A percentile compares a stretch with the other conserved stretches of the same genome.
Conservation (phyloP, 495 filamentous ascomycete genomes). For the Penicillium silybi region DNA sequence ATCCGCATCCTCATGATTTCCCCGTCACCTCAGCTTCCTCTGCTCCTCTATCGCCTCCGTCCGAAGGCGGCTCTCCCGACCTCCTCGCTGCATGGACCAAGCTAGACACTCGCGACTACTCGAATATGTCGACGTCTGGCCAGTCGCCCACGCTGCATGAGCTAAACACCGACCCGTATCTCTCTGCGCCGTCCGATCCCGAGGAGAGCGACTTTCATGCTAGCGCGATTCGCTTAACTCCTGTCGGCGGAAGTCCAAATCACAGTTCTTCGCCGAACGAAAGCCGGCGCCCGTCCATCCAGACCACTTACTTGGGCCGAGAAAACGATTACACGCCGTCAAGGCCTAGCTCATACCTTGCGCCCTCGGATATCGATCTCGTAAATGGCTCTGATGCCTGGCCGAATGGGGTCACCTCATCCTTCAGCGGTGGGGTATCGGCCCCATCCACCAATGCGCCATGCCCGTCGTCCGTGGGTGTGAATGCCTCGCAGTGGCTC, state of each 20-base stretch:
- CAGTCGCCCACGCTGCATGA: slow-evolving; percentile 22
- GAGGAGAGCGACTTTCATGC: slow-evolving; percentile 37
- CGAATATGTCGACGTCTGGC: slow-evolving; percentile 22
- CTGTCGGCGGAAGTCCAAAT: slow-evolving; percentile 19
- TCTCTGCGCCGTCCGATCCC: slow-evolving; percentile 37
- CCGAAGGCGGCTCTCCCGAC: slow-evolving; percentile 11
- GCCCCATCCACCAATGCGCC: not conserved
- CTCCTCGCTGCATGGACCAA: slow-evolving; percentile 12
- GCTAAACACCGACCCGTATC: slow-evolving; percentile 33
- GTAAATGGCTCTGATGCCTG: slow-evolving; percentile 3
- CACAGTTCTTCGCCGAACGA: slow-evolving; percentile 16
- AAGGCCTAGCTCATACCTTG: slow-evolving; percentile 7
- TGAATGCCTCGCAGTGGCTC: slow-evolving; percentile 11
- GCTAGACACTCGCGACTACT: not conserved
- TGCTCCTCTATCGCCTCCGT: slow-evolving; percentile 18
- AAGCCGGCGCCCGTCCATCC: slow-evolving; percentile 11
- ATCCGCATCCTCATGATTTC: slow-evolving; percentile 13
- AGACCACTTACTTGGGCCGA: slow-evolving; percentile 9
- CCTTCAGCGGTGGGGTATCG: not conserved
- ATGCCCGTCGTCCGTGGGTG: slow-evolving; percentile 8
- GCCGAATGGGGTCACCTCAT: slow-evolving; percentile 5
- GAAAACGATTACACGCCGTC: slow-evolving; percentile 12
- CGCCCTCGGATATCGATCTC: slow-evolving; percentile 19
- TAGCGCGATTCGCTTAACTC: slow-evolving; percentile 34
- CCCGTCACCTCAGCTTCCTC: not conserved